Conservation (phyloP, 768 basidiomycete genomes). For the Tricholomella constricta region DNA sequence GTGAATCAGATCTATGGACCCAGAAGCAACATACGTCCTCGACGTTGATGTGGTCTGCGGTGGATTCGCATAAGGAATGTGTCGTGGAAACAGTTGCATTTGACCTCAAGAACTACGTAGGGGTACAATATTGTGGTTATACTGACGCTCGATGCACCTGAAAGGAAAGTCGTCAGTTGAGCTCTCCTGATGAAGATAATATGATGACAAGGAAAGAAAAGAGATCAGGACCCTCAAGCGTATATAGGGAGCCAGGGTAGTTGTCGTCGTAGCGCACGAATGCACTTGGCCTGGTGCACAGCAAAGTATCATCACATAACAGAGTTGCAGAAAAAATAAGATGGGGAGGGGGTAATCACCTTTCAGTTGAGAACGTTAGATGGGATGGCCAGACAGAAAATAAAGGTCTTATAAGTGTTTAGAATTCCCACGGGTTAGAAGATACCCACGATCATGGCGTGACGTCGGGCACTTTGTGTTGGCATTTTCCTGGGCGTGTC, state of each 20-base stretch:
- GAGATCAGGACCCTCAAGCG: slow-evolving; percentile 53
- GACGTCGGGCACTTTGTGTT: background rate
- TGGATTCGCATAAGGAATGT: background rate
- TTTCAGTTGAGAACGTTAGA: slow-evolving; percentile 7
- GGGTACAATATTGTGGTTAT: no score
- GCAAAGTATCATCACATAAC: slow-evolving; percentile 47
- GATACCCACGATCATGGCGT: slow-evolving; percentile 15
- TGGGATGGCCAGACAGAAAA: slow-evolving; percentile 5
- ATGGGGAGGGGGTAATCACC: slow-evolving; percentile 15
- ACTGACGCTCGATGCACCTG: background rate
- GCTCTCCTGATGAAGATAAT: background rate
- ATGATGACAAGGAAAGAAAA: slow-evolving; percentile 2
- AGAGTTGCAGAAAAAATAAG: slow-evolving; percentile 11
- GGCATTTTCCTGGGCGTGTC: slow-evolving; percentile 4
- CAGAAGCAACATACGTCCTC: slow-evolving; percentile 39
- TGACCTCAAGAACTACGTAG: no score
- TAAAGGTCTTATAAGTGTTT: background rate
- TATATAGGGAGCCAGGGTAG: slow-evolving; percentile 49
- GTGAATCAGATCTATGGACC: slow-evolving; percentile 48
- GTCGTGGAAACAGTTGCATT: no score
- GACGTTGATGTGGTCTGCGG: slow-evolving; percentile 8
- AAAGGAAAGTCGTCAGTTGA: background rate
- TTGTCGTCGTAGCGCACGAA: slow-evolving; percentile 45
- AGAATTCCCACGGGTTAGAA: slow-evolving; percentile 8
- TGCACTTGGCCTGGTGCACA: slow-evolving; percentile 63